A percentile compares a stretch with the other conserved stretches of the same genome.
These are phyloP conservation scores for Trichoderma sp. DNA, from an alignment of 2,329 filamentous ascomycete species.

Conservation along the genomic window DNA sequence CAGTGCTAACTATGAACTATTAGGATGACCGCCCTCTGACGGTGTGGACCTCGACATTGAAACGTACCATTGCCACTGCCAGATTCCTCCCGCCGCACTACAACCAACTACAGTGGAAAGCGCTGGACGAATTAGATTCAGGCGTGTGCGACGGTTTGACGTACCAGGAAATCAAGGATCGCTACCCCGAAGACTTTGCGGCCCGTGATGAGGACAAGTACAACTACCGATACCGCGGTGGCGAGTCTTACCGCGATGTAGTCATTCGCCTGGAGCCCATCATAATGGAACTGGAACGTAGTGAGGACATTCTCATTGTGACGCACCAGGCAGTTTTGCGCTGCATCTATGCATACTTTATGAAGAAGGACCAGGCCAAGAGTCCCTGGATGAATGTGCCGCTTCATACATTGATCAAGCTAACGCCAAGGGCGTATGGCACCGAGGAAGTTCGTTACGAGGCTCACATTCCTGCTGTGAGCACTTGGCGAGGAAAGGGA, in stretches of 20 bases:
- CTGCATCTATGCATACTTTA: conserved; percentile 98
- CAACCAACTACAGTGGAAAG: conserved; percentile 98
- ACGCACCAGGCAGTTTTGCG: conserved; percentile 95
- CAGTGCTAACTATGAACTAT: not conserved
- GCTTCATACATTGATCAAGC: conserved; percentile 91
- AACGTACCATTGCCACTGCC: conserved; percentile 87
- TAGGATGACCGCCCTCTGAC: conserved; percentile 61
- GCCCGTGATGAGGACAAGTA: conserved; percentile 98
- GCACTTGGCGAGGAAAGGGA: conserved; percentile 93
- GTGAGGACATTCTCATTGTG: conserved; percentile 95
- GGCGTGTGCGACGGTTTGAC: conserved; percentile 96
- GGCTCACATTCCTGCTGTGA: conserved; percentile 92
- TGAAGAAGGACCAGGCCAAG: conserved; percentile 90
- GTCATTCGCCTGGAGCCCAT: conserved; percentile 97
- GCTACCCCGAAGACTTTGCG: conserved; percentile 90
- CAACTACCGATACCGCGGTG: conserved; percentile 97
- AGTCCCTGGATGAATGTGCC: conserved; percentile 99
- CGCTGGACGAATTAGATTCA: conserved; percentile 92
- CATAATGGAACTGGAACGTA: conserved; percentile 97
- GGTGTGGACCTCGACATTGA: conserved; percentile 63
- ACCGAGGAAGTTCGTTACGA: conserved; percentile 86
- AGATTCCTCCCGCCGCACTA: conserved; percentile 77
- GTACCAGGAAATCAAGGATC: conserved; percentile 88
- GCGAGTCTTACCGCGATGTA: conserved; percentile 93
- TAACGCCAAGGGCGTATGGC: conserved; percentile 90